phyloP scores from a whole-genome alignment of 1,139 yeast genomes.

The Blastobotrys aristatus region DNA sequence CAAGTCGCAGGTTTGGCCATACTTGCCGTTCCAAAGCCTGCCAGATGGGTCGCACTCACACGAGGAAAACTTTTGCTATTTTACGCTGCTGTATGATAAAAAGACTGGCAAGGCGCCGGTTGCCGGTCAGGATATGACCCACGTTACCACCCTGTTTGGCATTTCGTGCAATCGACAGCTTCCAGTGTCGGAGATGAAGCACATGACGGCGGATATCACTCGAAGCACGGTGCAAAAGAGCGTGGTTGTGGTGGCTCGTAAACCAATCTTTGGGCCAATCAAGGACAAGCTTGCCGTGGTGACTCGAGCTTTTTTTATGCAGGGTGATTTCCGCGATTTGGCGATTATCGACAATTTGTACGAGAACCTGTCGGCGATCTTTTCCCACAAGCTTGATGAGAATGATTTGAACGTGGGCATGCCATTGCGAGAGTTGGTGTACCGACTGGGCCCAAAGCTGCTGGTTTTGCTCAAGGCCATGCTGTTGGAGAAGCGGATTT shows the following conservation, averaged over 20 bases:
- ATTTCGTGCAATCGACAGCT: conserved; percentile 90
- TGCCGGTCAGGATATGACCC: conserved; percentile 38
- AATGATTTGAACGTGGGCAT: conserved; percentile 68
- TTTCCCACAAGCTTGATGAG: conserved; percentile 40
- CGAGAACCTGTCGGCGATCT: conserved; percentile 58
- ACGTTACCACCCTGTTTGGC: conserved; percentile 76
- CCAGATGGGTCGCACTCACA: conserved; percentile 94
- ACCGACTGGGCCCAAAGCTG: conserved; percentile 55
- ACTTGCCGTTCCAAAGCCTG: conserved; percentile 85
- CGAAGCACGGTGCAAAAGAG: conserved; percentile 90
- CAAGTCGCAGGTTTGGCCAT: conserved; percentile 63
- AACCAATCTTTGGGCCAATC: conserved; percentile 80
- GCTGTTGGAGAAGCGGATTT: conserved; percentile 63
- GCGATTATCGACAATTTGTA: conserved; percentile 64
- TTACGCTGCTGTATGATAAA: conserved; percentile 76
- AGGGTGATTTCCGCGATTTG: conserved; percentile 67
- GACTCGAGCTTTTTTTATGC: conserved; percentile 80
- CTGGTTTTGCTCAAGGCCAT: conserved; percentile 70
- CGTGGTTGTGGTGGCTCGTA: conserved; percentile 77
- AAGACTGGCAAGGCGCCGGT: conserved; percentile 44
- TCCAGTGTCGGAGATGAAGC: conserved; percentile 54
- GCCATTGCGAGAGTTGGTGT: conserved; percentile 60
- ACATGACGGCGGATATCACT: conserved; percentile 62
- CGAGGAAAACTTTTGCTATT: conserved; percentile 90
- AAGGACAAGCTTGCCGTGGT: conserved; percentile 87